Evolutionary conservation across 192 early-diverging fungal species (phyloP).

Genomic region (Coemansia sp.): DNA sequence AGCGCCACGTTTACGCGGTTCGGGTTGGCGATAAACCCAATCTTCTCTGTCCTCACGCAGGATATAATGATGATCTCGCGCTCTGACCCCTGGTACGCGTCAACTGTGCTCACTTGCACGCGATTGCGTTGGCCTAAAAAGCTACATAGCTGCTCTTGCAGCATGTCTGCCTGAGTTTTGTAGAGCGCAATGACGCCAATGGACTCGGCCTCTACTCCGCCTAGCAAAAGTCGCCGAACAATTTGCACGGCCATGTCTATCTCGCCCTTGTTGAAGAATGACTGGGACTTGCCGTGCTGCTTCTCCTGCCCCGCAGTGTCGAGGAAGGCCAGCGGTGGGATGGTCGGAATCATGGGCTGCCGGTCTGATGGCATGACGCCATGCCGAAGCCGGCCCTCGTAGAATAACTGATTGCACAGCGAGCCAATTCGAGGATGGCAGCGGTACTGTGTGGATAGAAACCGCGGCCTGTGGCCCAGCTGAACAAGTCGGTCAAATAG

Average conservation of each 20-base stretch:
- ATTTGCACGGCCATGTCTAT: constrained; percentile 42
- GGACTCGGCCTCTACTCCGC: constrained; percentile 20
- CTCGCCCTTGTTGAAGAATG: constrained; percentile 51
- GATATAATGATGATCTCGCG: constrained; percentile 56
- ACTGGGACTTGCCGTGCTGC: constrained; percentile 44
- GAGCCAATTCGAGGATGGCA: constrained; percentile 54
- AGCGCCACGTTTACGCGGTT: constrained; percentile 58
- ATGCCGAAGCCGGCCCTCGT: constrained; percentile 30
- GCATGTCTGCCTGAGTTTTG: constrained; percentile 45
- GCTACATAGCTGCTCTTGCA: constrained; percentile 27
- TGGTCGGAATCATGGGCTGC: constrained; percentile 19
- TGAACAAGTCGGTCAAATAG: constrained; percentile 74
- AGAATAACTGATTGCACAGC: constrained; percentile 53
- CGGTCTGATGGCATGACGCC: constrained; percentile 31
- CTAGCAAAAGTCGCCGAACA: constrained; percentile 17
- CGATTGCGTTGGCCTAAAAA: constrained; percentile 14
- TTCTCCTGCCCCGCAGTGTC: constrained; percentile 44
- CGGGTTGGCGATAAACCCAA: constrained; percentile 54
- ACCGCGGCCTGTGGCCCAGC: constrained; percentile 38
- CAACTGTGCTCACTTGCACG: constrained; percentile 56
- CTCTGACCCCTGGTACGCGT: constrained; percentile 60
- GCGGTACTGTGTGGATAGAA: constrained; percentile 54
- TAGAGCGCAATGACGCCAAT: constrained; percentile 54
- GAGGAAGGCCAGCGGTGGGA: constrained; percentile 49
- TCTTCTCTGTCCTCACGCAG: constrained; percentile 48